Conservation (phyloP, 2,329 filamentous ascomycete species). For the Fusarium subglutinans region DNA sequence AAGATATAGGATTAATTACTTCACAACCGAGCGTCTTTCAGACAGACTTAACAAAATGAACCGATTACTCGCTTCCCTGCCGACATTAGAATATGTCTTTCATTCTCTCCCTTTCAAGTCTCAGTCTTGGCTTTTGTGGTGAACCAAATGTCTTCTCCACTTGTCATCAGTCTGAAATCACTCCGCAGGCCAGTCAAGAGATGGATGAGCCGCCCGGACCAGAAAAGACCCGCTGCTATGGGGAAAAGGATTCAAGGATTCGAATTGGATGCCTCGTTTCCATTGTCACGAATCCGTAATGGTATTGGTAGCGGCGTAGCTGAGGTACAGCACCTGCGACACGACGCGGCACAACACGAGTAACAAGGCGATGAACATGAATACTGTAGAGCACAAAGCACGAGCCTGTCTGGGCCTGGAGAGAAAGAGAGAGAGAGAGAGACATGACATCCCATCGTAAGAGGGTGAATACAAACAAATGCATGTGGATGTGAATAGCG, state of each 20-base stretch:
- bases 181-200: neutral
- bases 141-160: conserved; percentile 18
- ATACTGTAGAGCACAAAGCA: conserved; percentile 19
- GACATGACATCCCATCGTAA: conserved; percentile 12
- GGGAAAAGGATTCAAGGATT: neutral
- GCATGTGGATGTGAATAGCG: conserved; percentile 4
- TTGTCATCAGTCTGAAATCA: conserved; percentile 22
- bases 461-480: conserved; percentile 21
- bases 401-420: conserved; percentile 17
- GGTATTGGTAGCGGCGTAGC: conserved; percentile 10
- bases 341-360: conserved; percentile 6
- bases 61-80: conserved; percentile 23
- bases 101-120: conserved; percentile 10
- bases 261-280: conserved; percentile 26
- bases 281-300: conserved; percentile 27
- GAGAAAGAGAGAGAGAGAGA: neutral
- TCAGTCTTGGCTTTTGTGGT: conserved; percentile 15
- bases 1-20: neutral
- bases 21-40: conserved; percentile 14
- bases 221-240: conserved; percentile 22
- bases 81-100: conserved; percentile 27
- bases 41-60: conserved; percentile 11
- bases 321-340: conserved; percentile 4
- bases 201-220: conserved; percentile 23
- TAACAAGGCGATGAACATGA: conserved; percentile 6